These are phyloP conservation scores for Cyberlindnera samutprakarnensis DNA, from an alignment of 805 yeast species.

Conservation along the genomic window DNA sequence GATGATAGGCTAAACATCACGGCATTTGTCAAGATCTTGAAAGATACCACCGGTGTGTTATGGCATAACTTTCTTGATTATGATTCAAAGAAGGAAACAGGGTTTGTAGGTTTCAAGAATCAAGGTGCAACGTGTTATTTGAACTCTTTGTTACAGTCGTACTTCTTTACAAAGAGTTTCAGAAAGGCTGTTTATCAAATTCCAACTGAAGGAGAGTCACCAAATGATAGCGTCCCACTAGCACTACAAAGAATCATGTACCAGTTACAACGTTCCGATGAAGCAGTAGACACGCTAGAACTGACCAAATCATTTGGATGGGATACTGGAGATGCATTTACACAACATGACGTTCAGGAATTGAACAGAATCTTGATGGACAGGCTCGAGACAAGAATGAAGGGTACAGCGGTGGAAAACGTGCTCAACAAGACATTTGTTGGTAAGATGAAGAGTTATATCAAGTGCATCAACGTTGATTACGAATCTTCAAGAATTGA, in stretches of 20 bases:
- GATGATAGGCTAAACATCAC: conserved; percentile 62
- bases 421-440: conserved; percentile 78
- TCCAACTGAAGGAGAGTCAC: conserved; percentile 60
- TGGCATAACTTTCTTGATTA: conserved; percentile 86
- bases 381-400: conserved; percentile 83
- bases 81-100: conserved; percentile 82
- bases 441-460: conserved; percentile 93
- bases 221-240: conserved; percentile 58
- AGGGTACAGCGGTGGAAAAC: conserved; percentile 74
- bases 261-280: conserved; percentile 60
- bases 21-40: conserved; percentile 66
- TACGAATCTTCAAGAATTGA: conserved; percentile 88
- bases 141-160: conserved; percentile 85
- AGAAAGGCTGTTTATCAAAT: conserved; percentile 82
- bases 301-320: conserved; percentile 93
- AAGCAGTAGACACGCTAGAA: conserved; percentile 78
- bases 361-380: conserved; percentile 94
- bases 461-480: conserved; percentile 87
- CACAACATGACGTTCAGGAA: conserved; percentile 98
- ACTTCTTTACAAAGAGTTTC: conserved; percentile 77
- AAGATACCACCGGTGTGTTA: conserved; percentile 88
- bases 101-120: conserved; percentile 86
- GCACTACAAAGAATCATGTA: conserved; percentile 88
- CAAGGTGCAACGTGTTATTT: conserved; percentile 99
- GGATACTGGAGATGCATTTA: conserved; percentile 92